These are phyloP conservation scores for Phytophthora multivora DNA, from an alignment of 352 stramenopile species.

Conservation along the genomic window DNA sequence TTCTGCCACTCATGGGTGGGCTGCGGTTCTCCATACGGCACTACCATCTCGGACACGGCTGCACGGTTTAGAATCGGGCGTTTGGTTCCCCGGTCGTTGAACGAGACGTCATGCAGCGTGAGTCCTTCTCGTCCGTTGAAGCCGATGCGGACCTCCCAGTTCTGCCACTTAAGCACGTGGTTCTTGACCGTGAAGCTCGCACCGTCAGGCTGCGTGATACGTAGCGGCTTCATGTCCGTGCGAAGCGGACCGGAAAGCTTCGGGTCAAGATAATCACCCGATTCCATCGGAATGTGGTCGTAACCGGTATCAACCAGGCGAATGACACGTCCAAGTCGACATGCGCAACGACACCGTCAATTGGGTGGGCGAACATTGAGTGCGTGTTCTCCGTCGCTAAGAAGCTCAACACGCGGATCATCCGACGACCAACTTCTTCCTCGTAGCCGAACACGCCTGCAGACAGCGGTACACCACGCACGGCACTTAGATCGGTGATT, in stretches of 20 bases:
- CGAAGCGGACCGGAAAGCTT: constrained; percentile 36
- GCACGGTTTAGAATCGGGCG: constrained; percentile 63
- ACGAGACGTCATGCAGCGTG: constrained; percentile 71
- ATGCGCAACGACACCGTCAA: constrained; percentile 45
- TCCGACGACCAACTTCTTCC: constrained; percentile 37
- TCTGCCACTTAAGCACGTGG: constrained; percentile 72
- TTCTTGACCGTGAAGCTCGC: constrained; percentile 71
- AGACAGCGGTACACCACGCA: constrained; percentile 36
- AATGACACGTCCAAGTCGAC: constrained; percentile 35
- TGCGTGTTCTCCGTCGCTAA: constrained; percentile 34
- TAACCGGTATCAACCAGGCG: constrained; percentile 48
- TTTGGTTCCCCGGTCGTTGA: constrained; percentile 38
- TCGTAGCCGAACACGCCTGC: constrained; percentile 43
- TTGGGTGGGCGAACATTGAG: constrained; percentile 50
- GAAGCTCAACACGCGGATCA: constrained; percentile 51
- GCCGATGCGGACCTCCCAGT: constrained; percentile 75
- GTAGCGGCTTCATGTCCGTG: constrained; percentile 58
- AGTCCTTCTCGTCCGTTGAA: constrained; percentile 85
- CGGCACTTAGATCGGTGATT: constrained; percentile 40
- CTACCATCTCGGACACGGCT: constrained; percentile 81
- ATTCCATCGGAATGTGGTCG: constrained; percentile 34
- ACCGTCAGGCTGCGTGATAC: constrained; percentile 72
- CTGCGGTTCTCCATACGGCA: constrained; percentile 77
- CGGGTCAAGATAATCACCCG: constrained; percentile 35
- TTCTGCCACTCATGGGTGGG: constrained; percentile 75